Evolutionary conservation across 495 filamentous ascomycete species (phyloP).

Genomic region (Extremus antarcticus): DNA sequence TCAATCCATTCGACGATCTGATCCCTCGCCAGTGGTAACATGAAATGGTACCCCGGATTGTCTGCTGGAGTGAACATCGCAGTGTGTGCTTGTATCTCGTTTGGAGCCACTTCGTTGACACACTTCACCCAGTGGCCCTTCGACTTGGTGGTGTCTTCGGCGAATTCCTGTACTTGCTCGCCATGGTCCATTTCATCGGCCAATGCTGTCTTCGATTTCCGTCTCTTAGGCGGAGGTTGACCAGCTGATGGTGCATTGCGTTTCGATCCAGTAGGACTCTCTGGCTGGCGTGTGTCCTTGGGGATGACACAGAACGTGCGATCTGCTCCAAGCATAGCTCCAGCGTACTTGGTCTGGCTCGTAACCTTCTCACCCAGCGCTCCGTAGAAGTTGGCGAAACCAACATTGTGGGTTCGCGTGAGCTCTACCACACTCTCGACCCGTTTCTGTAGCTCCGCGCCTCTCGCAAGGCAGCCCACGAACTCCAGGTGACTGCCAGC

Average conservation of each 20-base stretch:
- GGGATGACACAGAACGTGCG: slow-evolving; percentile 83
- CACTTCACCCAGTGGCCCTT: slow-evolving; percentile 46
- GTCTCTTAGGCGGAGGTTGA: slow-evolving; percentile 4
- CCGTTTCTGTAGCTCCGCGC: slow-evolving; percentile 61
- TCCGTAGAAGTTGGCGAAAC: slow-evolving; percentile 17
- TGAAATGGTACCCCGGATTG: slow-evolving; percentile 65
- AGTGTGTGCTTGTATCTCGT: slow-evolving; percentile 77
- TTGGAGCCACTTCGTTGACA: slow-evolving; percentile 63
- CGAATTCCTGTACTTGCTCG: slow-evolving; percentile 23
- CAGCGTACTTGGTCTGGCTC: slow-evolving; percentile 29
- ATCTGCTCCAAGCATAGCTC: slow-evolving; percentile 44
- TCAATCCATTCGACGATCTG: slow-evolving; percentile 48
- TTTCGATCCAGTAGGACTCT: slow-evolving; percentile 20
- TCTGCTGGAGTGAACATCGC: slow-evolving; percentile 74
- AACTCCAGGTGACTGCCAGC: slow-evolving; percentile 90
- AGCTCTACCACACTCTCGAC: slow-evolving; percentile 48
- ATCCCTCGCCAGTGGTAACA: slow-evolving; percentile 57
- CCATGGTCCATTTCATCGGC: slow-evolving; percentile 16
- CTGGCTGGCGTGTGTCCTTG: slow-evolving; percentile 34
- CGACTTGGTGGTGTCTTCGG: slow-evolving; percentile 4
- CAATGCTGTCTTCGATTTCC: slow-evolving; percentile 1
- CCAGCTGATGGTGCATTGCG: background rate
- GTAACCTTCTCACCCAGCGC: slow-evolving; percentile 23
- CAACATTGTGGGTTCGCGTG: slow-evolving; percentile 24
- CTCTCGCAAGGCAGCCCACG: slow-evolving; percentile 72